Conservation (phyloP, 371 early-diverging fungal species). For the Mucor saturninus region DNA sequence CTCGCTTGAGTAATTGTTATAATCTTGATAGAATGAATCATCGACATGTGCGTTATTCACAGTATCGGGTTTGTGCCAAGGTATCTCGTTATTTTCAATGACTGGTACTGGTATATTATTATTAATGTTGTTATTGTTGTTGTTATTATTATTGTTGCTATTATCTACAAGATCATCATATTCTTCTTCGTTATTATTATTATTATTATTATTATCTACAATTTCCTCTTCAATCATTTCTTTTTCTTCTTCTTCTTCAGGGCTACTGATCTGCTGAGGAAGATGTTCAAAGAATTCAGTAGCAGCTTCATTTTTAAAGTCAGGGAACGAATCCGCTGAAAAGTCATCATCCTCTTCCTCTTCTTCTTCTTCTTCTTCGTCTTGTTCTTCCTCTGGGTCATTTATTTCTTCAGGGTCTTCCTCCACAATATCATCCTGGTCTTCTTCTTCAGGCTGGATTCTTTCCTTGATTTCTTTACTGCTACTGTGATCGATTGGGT, state of each 20-base stretch:
- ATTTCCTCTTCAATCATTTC: conserved; percentile 2
- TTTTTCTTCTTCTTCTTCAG: conserved; percentile 11
- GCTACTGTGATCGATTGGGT: conserved; percentile 2
- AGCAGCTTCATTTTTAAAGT: conserved; percentile 24
- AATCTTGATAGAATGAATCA: conserved; percentile 20
- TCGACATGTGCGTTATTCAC: not conserved
- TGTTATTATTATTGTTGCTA: not conserved
- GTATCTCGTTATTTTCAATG: conserved; percentile 9
- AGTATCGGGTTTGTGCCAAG: conserved; percentile 21
- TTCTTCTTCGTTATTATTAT: not conserved
- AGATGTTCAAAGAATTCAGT: conserved; percentile 29
- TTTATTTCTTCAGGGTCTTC: not conserved
- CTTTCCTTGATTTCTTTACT: conserved; percentile 3
- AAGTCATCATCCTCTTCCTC: conserved; percentile 15
- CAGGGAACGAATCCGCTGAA: conserved; percentile 6
- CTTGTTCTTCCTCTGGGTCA: conserved; percentile 1
- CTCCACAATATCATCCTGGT: conserved; percentile 7
- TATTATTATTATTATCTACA: conserved; percentile 6
- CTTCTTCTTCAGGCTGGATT: conserved; percentile 15
- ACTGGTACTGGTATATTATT: conserved; percentile 1
- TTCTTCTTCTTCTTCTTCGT: conserved; percentile 19
- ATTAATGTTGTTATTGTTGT: conserved; percentile 4
- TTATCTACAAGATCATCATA: not conserved
- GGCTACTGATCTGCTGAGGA: conserved; percentile 6
- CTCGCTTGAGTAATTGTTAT: not conserved